A percentile compares a stretch with the other conserved stretches of the same genome.
Conservation (phyloP, 345 rosid species). For the Schrenkiella parvula region DNA sequence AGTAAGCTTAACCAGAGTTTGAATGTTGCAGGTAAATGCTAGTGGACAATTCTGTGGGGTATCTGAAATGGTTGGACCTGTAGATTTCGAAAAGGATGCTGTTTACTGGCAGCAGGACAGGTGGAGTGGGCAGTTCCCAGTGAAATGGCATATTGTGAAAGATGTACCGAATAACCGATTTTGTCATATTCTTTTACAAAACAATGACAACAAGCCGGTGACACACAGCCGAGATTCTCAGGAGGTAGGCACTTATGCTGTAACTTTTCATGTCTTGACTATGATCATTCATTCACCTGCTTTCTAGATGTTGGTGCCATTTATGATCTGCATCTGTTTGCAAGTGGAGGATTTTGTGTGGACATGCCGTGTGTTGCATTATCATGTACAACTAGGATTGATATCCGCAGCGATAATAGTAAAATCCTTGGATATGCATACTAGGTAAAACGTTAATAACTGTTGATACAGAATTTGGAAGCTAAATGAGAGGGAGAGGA, state of each 20-base stretch:
- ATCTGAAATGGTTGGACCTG: constrained; percentile 67
- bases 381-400: background rate
- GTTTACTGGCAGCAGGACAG: constrained; percentile 73
- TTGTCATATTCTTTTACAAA: constrained; percentile 56
- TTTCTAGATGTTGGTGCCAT: background rate
- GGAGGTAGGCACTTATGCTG: constrained; percentile 42
- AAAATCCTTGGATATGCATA: background rate
- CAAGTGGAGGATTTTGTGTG: background rate
- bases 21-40: constrained; percentile 57
- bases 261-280: background rate
- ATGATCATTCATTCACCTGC: background rate
- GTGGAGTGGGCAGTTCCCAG: constrained; percentile 85
- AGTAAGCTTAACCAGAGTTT: background rate
- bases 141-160: constrained; percentile 64
- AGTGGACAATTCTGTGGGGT: constrained; percentile 83
- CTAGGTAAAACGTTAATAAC: background rate
- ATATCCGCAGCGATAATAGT: background rate
- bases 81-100: constrained; percentile 67
- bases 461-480: background rate
- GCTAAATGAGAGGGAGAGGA: background rate
- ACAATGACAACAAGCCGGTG: constrained; percentile 75
- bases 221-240: constrained; percentile 79
- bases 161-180: constrained; percentile 71
- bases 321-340: background rate
- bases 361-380: background rate